Base-by-base conservation (phyloP, 2,329 filamentous ascomycete species). In the Scedosporium aurantiacum region DNA sequence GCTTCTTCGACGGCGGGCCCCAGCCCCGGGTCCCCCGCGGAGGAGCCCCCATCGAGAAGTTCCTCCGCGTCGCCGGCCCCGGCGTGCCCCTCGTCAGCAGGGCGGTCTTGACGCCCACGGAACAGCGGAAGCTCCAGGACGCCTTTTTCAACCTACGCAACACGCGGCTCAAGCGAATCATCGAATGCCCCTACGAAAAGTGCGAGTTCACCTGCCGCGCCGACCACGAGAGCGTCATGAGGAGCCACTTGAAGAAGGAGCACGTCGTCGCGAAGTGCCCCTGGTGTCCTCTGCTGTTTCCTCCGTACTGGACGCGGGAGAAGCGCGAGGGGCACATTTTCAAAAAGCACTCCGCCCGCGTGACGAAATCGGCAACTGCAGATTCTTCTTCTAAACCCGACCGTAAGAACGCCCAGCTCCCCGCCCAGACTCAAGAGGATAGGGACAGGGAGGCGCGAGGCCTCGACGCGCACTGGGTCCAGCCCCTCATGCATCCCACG, bases 31-130 rank as follows among this genome's bases (percentile, higher is more conserved):
- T 76, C 43, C 73, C 75, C 1, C 67, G 73, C 58, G 68, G 73
- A 40, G 73, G 25, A 5, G 70, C 75, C 10, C 72, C 75, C 1
- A 37, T 74, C 16, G 74, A 78, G 63, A 63, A 64, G 1, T 64
- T 77, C 28, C 67, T 77, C 58, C 66, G 64, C 28, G 70, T 68
- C 1, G 69, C 70, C 0, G 56, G 56, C 2, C 66, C 68, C 23
- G 67, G 66, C 43, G 64, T 75, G 55, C 74, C 75, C 2, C 67
- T 67, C n/a, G 67, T 75, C 16, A 71, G 71, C n/a, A 68, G 70
- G 23, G 71, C 68, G 1, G 70, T 76, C 61, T 65, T 75, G 61
- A 78, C 75, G 0, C 70, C 74, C 1, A 72, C 71, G 0, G 75
- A 78, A 63, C 66, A 72, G 57, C 69, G 68, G 10, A 65, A 67